phyloP scores from a whole-genome alignment of 345 rosid genomes.

The Brassica rapa region DNA sequence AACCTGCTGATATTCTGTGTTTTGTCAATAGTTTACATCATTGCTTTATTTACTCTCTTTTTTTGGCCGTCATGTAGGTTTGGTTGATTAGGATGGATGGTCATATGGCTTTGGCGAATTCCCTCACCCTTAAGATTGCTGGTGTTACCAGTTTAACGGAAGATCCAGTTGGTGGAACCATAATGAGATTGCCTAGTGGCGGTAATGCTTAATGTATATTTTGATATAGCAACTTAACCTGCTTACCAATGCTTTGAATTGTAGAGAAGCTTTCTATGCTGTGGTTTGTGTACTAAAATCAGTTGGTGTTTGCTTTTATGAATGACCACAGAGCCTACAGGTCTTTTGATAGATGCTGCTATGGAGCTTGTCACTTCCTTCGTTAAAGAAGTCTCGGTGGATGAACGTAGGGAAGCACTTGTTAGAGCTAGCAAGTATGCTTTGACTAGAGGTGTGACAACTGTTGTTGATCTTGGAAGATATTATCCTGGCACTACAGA shows the following conservation, averaged over 20 bases:
- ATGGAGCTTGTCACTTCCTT: conserved; percentile 61
- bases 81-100: conserved; percentile 91
- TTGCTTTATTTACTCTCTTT: neutral
- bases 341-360: conserved; percentile 84
- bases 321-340: conserved; percentile 59
- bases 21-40: conserved; percentile 2
- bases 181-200: conserved; percentile 56
- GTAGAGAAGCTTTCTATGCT: neutral
- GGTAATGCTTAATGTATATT: conserved; percentile 46
- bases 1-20: neutral
- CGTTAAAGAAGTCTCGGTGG: conserved; percentile 65
- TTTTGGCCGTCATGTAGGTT: conserved; percentile 47
- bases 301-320: conserved; percentile 9
- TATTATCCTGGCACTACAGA: conserved; percentile 69
- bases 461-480: conserved; percentile 86
- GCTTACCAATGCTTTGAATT: neutral
- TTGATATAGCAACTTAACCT: neutral
- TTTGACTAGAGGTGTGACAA: conserved; percentile 78
- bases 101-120: conserved; percentile 91
- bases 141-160: conserved; percentile 55
- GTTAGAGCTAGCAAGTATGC: conserved; percentile 73
- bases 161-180: conserved; percentile 81
- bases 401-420: conserved; percentile 85
- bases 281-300: conserved; percentile 20
- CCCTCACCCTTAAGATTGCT: conserved; percentile 66